Percentiles rank a stretch among this genome's conserved stretches.
phyloP scores from a whole-genome alignment of 2,329 filamentous ascomycete species.

The Emericellopsis cladophorae region DNA sequence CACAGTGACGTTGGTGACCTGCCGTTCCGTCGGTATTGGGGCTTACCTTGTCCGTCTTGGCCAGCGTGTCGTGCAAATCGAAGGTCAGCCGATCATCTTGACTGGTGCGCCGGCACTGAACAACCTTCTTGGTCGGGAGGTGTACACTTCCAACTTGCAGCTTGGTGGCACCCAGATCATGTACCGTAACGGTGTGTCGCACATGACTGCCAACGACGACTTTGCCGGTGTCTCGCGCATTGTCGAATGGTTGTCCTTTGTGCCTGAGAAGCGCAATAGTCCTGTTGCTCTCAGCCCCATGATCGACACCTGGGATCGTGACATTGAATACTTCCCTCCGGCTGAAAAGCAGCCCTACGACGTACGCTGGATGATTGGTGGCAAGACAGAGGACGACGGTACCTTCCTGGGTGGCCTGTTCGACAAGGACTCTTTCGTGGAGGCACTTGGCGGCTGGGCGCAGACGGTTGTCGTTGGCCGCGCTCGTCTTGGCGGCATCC shows the following conservation, averaged over 20 bases:
- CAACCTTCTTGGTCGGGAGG: slow-evolving; percentile 93
- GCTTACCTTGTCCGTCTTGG: slow-evolving; percentile 97
- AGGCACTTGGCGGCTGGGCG: slow-evolving; percentile 93
- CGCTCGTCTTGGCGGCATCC: slow-evolving; percentile 91
- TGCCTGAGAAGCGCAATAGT: slow-evolving; percentile 87
- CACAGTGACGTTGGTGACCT: slow-evolving; percentile 93
- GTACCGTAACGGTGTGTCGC: slow-evolving; percentile 99
- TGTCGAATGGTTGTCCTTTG: slow-evolving; percentile 94
- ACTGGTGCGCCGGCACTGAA: slow-evolving; percentile 96
- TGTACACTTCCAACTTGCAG: slow-evolving; percentile 98
- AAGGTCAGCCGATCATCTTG: slow-evolving; percentile 96
- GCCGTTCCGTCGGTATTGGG: slow-evolving; percentile 97
- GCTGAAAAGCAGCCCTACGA: slow-evolving; percentile 73
- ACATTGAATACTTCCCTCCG: slow-evolving; percentile 71
- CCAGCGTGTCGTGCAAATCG: slow-evolving; percentile 96
- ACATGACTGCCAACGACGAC: slow-evolving; percentile 96
- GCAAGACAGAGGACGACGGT: slow-evolving; percentile 62
- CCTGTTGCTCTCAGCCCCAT: slow-evolving; percentile 87
- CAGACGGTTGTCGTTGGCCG: slow-evolving; percentile 93
- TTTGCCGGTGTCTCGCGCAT: slow-evolving; percentile 97
- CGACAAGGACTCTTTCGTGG: slow-evolving; percentile 92
- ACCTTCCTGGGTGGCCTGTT: slow-evolving; percentile 80
- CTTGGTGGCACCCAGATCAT: slow-evolving; percentile 99
- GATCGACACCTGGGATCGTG: slow-evolving; percentile 82
- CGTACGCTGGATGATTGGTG: slow-evolving; percentile 84